phyloP scores from a whole-genome alignment of 441 rosid species.

The Euphorbia celastroides region DNA sequence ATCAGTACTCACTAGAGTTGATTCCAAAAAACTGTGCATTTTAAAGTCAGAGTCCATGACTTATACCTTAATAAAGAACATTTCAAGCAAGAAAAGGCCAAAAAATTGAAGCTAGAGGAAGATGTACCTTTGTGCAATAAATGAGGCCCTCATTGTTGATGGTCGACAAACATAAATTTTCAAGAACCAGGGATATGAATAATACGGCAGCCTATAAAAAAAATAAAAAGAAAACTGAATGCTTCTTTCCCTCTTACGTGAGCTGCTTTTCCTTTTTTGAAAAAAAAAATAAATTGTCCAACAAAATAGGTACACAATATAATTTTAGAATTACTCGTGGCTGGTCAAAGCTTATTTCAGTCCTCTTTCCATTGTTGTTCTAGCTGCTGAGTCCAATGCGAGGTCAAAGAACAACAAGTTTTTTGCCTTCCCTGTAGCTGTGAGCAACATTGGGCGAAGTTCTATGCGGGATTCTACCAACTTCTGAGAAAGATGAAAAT shows the following conservation, averaged over 20 bases:
- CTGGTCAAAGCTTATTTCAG: conserved; percentile 37
- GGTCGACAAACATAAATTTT: conserved; percentile 62
- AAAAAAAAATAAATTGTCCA: neutral
- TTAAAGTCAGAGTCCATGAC: neutral
- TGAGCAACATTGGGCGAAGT: conserved; percentile 45
- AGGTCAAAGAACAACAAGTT: conserved; percentile 59
- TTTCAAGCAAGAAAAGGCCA: conserved; percentile 20
- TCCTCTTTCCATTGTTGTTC: conserved; percentile 67
- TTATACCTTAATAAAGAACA: neutral
- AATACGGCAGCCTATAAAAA: conserved; percentile 46
- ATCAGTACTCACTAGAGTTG: conserved; percentile 7
- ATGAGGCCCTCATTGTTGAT: conserved; percentile 68
- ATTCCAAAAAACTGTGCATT: neutral
- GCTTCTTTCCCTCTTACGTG: neutral
- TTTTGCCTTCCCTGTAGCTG: conserved; percentile 43
- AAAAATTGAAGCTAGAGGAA: conserved; percentile 15
- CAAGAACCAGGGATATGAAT: conserved; percentile 59
- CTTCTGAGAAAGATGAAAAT: conserved; percentile 33
- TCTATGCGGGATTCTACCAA: conserved; percentile 56
- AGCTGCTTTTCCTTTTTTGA: neutral
- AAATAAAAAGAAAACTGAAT: conserved; percentile 6
- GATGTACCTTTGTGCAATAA: conserved; percentile 57
- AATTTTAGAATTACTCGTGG: conserved; percentile 34
- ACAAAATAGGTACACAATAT: conserved; percentile 2
- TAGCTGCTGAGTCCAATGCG: conserved; percentile 61